Evolutionary conservation across 2,329 filamentous ascomycete genomes (phyloP).

Genomic region (Hypoxylon sp.): DNA sequence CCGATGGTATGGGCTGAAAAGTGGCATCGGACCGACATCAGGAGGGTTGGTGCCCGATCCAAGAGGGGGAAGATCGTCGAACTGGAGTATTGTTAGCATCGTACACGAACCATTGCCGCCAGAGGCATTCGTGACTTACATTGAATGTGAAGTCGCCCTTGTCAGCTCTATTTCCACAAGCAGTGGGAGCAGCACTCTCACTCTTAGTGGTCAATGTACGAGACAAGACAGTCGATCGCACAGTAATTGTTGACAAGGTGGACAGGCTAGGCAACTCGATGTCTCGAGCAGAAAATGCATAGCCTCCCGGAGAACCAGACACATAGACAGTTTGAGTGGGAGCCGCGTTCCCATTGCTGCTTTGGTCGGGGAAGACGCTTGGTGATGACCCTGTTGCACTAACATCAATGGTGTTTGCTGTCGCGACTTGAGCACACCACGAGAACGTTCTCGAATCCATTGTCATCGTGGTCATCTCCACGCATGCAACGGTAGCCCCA

Average conservation of each 20-base stretch:
- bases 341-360: slow-evolving; percentile 5
- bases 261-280: slow-evolving; percentile 39
- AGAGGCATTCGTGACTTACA: slow-evolving; percentile 41
- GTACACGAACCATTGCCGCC: neutral
- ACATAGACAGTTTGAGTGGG: neutral
- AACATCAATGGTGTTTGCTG: slow-evolving; percentile 28
- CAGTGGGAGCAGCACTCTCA: slow-evolving; percentile 24
- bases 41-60: slow-evolving; percentile 31
- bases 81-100: slow-evolving; percentile 39
- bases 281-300: slow-evolving; percentile 43
- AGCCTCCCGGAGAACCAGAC: slow-evolving; percentile 37
- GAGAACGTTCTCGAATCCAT: slow-evolving; percentile 49
- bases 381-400: slow-evolving; percentile 22
- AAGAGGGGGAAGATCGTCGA: slow-evolving; percentile 47
- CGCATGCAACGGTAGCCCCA: slow-evolving; percentile 38
- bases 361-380: slow-evolving; percentile 21
- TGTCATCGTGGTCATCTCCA: slow-evolving; percentile 48
- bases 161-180: slow-evolving; percentile 46
- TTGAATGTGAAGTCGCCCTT: slow-evolving; percentile 49
- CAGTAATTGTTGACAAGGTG: slow-evolving; percentile 45
- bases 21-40: slow-evolving; percentile 42
- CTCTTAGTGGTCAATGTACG: slow-evolving; percentile 22
- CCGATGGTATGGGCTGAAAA: slow-evolving; percentile 50
- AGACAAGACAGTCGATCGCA: slow-evolving; percentile 35
- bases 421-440: slow-evolving; percentile 49